Evolutionary conservation across 2,329 filamentous ascomycete genomes (phyloP), one percentile per base, ranked within the genome.

Genomic region (Biscogniauxia sp.): DNA sequence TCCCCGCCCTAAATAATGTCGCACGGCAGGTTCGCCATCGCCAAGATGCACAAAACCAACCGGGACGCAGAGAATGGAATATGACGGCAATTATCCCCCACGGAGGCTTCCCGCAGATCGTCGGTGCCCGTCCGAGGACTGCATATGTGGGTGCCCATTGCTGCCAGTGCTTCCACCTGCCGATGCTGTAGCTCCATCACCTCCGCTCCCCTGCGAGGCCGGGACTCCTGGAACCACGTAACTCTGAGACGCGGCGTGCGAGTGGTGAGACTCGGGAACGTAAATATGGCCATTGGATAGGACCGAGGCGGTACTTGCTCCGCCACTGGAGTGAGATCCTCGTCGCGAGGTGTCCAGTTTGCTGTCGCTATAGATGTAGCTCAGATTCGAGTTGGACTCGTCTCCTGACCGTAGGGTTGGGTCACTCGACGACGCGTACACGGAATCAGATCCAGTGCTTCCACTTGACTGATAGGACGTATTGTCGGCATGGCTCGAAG

Each of bases 281-380:
- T 76, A 76, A 52, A 71, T 59, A 20, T 76, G 73, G 15, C 74
- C 73, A 62, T 75, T 75, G 51, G 73, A 63, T 2, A 75, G 69
- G 5, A 71, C 59, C 3, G 70, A 67, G 17, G 61, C 64, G 55
- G 63, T 58, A 53, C 59, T 63, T 25, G 57, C 62, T 9, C 66
- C 64, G n/a, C 67, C 63, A 55, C 65, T 67, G 2, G 71, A 69
- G 11, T 68, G 68, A 1, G 68, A 69, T 20, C 68, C 66, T 23
- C 69, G 66, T 19, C 69, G 61, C 20, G 65, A 53, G 55, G 59
- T 54, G 53, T 65, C 49, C 57, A 72, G 59, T 51, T 66, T 66
- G 59, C 58, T 58, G 62, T 73, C 61, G 66, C 69, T 64, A 61
- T 72, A 71, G 32, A 73, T 66, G 61, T 73, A 72, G 58, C 69